phyloP scores from a whole-genome alignment of 208 protist species.

The Trypanosoma rangeli region DNA sequence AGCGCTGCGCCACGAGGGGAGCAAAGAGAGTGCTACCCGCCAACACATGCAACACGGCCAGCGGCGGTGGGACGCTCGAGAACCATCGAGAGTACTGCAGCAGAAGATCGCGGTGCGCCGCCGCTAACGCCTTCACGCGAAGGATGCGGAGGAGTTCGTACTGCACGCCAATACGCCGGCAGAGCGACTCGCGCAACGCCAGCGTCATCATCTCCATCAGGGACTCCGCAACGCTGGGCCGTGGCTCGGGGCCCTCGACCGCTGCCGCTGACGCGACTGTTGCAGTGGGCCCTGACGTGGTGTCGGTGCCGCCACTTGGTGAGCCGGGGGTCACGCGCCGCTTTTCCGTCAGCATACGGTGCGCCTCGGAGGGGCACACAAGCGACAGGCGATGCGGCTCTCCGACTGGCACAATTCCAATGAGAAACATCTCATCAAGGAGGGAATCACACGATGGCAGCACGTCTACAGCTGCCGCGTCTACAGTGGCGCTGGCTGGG shows the following conservation, averaged over 20 bases:
- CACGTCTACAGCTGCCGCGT: background rate
- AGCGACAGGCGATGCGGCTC: conserved; percentile 56
- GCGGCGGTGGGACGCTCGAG: conserved; percentile 45
- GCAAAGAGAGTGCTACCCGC: conserved; percentile 44
- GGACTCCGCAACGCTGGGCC: conserved; percentile 26
- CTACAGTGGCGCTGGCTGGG: background rate
- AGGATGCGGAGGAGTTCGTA: conserved; percentile 74
- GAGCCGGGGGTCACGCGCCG: background rate
- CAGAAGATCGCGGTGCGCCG: conserved; percentile 40
- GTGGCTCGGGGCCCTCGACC: conserved; percentile 24
- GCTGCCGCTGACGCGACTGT: no score
- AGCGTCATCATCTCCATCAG: conserved; percentile 41
- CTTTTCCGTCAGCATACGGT: conserved; percentile 29
- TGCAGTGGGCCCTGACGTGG: background rate
- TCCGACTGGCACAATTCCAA: conserved; percentile 46
- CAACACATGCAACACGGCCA: conserved; percentile 55
- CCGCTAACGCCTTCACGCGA: conserved; percentile 41
- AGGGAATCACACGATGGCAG: conserved; percentile 35
- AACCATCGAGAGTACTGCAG: conserved; percentile 63
- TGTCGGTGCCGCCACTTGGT: background rate
- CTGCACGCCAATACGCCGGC: conserved; percentile 63
- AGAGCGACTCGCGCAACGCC: conserved; percentile 50
- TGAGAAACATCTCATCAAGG: conserved; percentile 56
- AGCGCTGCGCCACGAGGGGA: conserved; percentile 32
- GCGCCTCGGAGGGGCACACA: conserved; percentile 43